phyloP scores from a whole-genome alignment of 2,329 filamentous ascomycete species.

The Penicillium sp. region DNA sequence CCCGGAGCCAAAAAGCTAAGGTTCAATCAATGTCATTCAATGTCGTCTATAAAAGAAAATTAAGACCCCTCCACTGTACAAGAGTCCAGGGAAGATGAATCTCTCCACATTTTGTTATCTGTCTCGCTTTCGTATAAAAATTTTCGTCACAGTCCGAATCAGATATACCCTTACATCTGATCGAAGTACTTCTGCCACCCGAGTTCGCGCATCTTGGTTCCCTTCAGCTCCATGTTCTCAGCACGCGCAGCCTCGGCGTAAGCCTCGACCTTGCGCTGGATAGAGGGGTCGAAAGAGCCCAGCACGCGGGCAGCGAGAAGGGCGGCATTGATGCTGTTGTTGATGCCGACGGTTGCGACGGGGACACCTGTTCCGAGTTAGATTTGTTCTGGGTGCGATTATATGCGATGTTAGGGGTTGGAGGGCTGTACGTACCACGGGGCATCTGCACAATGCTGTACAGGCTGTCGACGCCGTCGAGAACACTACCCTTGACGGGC shows the following conservation, averaged over 20 bases:
- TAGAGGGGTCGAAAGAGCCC: constrained; percentile 50
- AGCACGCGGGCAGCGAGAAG: constrained; percentile 71
- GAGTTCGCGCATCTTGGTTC: constrained; percentile 44
- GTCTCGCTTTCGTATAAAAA: constrained; percentile 4
- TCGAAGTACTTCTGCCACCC: constrained; percentile 49
- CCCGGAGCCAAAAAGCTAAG: background rate
- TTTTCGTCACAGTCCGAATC: constrained; percentile 5
- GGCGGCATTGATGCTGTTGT: constrained; percentile 77
- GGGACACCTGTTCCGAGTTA: constrained; percentile 58
- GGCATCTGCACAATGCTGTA: constrained; percentile 80
- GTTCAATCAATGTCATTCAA: constrained; percentile 22
- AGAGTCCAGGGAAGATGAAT: constrained; percentile 1
- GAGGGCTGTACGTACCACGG: constrained; percentile 44
- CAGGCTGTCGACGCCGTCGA: constrained; percentile 72
- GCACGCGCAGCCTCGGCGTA: constrained; percentile 45
- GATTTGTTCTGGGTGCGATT: background rate
- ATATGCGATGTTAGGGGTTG: background rate
- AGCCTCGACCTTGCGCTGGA: constrained; percentile 46
- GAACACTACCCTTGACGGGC: constrained; percentile 71
- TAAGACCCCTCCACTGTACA: constrained; percentile 17
- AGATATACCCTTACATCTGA: constrained; percentile 36
- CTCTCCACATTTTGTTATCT: background rate
- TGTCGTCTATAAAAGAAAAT: constrained; percentile 23
- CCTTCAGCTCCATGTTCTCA: constrained; percentile 48
- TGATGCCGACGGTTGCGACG: constrained; percentile 75